phyloP scores from a whole-genome alignment of 2,329 filamentous ascomycete genomes.

The Acephala macrosclerotiorum region DNA sequence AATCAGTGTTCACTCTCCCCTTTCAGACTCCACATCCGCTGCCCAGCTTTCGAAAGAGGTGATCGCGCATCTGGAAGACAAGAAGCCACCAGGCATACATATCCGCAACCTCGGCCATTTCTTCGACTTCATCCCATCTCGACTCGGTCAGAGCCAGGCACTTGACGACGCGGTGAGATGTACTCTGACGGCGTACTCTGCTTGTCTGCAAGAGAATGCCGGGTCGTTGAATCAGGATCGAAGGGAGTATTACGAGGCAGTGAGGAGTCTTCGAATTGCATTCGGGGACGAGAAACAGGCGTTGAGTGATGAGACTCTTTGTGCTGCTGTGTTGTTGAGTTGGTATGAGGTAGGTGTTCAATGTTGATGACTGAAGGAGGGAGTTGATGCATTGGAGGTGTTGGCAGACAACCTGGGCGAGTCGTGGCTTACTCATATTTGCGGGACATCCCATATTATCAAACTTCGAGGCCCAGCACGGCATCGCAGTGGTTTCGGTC shows the following conservation, averaged over 20 bases:
- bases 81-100: not conserved
- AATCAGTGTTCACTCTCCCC: not conserved
- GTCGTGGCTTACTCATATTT: constrained; percentile 10
- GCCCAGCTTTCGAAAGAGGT: constrained; percentile 1
- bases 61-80: not conserved
- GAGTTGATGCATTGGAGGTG: not conserved
- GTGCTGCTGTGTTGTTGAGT: constrained; percentile 4
- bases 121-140: constrained; percentile 6
- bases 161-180: constrained; percentile 11
- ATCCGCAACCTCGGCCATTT: constrained; percentile 4
- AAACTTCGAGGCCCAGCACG: constrained; percentile 8
- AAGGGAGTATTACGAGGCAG: constrained; percentile 1
- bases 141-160: constrained; percentile 6
- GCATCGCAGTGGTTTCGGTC: not conserved
- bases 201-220: not conserved
- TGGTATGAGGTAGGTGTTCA: constrained; percentile 7
- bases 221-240: not conserved
- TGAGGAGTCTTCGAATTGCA: constrained; percentile 6
- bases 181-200: not conserved
- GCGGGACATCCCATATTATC: not conserved
- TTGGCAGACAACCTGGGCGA: constrained; percentile 10
- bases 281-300: constrained; percentile 2
- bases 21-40: not conserved
- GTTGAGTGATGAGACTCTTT: not conserved
- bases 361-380: not conserved